These are phyloP conservation scores for Gonapodya prolifera DNA, from an alignment of 192 early-diverging fungal genomes.

Conservation along the genomic window DNA sequence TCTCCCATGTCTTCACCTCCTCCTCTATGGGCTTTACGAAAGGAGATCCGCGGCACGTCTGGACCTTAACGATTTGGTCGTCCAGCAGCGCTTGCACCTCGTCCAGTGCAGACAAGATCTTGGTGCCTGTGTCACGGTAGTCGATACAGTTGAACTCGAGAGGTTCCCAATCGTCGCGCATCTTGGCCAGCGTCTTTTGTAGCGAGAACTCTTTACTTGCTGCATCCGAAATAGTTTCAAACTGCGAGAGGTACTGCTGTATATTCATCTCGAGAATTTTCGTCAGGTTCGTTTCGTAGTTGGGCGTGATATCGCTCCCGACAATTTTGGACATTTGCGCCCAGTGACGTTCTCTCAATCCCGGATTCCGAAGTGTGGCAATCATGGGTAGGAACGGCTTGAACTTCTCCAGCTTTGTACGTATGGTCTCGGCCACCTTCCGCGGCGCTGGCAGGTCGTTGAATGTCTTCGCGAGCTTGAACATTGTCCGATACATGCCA, in stretches of 20 bases:
- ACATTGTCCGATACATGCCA: constrained; percentile 35
- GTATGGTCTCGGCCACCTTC: constrained; percentile 39
- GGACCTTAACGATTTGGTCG: constrained; percentile 51
- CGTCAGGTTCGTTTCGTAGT: constrained; percentile 35
- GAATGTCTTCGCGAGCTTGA: constrained; percentile 31
- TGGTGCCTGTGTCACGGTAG: constrained; percentile 48
- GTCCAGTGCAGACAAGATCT: constrained; percentile 39
- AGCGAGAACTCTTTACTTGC: constrained; percentile 51
- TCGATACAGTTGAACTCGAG: constrained; percentile 36
- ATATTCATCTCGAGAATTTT: constrained; percentile 39
- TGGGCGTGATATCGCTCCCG: constrained; percentile 43
- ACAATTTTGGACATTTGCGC: constrained; percentile 43
- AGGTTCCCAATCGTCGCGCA: constrained; percentile 46
- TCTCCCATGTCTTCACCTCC: constrained; percentile 37
- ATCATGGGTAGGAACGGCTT: constrained; percentile 42
- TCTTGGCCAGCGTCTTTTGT: constrained; percentile 48
- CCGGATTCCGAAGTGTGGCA: constrained; percentile 42
- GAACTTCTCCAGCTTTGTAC: constrained; percentile 44
- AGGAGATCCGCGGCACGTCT: constrained; percentile 46
- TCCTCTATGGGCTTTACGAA: constrained; percentile 51
- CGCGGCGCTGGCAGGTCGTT: constrained; percentile 27
- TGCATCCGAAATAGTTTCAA: constrained; percentile 35
- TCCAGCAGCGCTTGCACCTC: constrained; percentile 46
- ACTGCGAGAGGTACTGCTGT: constrained; percentile 29
- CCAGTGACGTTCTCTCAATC: constrained; percentile 45